Evolutionary conservation across 495 filamentous ascomycete genomes (phyloP).

Genomic region (Penicillium flavigenum): DNA sequence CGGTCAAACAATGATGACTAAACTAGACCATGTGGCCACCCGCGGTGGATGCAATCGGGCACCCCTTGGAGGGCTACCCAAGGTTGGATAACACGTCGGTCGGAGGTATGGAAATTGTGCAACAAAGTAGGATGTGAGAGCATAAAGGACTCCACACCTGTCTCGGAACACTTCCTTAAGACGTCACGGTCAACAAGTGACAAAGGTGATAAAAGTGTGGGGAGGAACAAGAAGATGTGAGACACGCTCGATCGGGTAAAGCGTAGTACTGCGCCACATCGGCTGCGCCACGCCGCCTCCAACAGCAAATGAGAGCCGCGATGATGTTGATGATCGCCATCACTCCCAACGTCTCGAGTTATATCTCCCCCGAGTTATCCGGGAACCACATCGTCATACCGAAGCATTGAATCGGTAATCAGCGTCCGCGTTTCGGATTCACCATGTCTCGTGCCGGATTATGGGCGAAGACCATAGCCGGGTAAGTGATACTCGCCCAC

Average conservation of each 20-base stretch:
- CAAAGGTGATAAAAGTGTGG: constrained; percentile 2
- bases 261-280: constrained; percentile 16
- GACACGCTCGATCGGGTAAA: background rate
- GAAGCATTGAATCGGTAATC: background rate
- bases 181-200: background rate
- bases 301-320: constrained; percentile 24
- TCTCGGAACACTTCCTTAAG: background rate
- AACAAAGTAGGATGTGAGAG: background rate
- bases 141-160: background rate
- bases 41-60: background rate
- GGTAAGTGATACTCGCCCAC: constrained; percentile 38
- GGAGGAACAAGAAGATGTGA: background rate
- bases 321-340: constrained; percentile 25
- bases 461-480: constrained; percentile 55
- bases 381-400: background rate
- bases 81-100: background rate
- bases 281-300: constrained; percentile 16
- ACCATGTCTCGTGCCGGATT: constrained; percentile 51
- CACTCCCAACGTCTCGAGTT: constrained; percentile 8
- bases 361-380: constrained; percentile 1
- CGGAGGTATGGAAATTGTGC: background rate
- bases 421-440: background rate
- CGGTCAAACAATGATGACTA: background rate
- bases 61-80: background rate
- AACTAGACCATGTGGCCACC: background rate